phyloP scores from a whole-genome alignment of 1,284 basidiomycete genomes.

The Leucoagaricus sp. region DNA sequence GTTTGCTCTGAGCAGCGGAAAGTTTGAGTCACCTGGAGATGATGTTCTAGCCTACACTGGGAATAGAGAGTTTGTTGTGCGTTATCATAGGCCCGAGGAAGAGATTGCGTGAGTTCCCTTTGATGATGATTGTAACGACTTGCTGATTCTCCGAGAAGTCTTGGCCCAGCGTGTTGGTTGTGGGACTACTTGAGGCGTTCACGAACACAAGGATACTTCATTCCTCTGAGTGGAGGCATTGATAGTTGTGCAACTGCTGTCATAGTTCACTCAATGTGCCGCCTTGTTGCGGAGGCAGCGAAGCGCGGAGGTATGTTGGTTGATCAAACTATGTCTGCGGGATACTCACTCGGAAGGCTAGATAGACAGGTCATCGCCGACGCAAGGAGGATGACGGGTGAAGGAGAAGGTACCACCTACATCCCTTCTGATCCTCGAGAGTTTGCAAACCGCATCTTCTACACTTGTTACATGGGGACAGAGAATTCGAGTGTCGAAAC shows the following conservation, averaged over 20 bases:
- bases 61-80: constrained; percentile 49
- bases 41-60: constrained; percentile 47
- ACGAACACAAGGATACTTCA: constrained; percentile 92
- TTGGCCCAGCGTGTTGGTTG: constrained; percentile 98
- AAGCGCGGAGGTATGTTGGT: constrained; percentile 58
- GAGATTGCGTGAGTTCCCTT: constrained; percentile 85
- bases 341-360: constrained; percentile 27
- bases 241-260: constrained; percentile 96
- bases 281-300: constrained; percentile 81
- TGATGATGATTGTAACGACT: neutral
- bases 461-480: constrained; percentile 99
- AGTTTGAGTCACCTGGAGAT: constrained; percentile 62
- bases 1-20: constrained; percentile 74
- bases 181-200: constrained; percentile 99
- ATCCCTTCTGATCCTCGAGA: constrained; percentile 86
- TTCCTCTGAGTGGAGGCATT: constrained; percentile 97
- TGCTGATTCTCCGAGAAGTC: constrained; percentile 43
- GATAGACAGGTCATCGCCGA: constrained; percentile 90
- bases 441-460: constrained; percentile 87
- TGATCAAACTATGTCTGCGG: neutral
- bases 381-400: constrained; percentile 86
- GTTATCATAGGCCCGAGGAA: constrained; percentile 90
- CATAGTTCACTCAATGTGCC: constrained; percentile 96
- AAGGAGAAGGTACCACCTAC: constrained; percentile 79
- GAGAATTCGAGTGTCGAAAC: constrained; percentile 94